Conservation (phyloP, 345 rosid genomes). For the Populus davidiana region DNA sequence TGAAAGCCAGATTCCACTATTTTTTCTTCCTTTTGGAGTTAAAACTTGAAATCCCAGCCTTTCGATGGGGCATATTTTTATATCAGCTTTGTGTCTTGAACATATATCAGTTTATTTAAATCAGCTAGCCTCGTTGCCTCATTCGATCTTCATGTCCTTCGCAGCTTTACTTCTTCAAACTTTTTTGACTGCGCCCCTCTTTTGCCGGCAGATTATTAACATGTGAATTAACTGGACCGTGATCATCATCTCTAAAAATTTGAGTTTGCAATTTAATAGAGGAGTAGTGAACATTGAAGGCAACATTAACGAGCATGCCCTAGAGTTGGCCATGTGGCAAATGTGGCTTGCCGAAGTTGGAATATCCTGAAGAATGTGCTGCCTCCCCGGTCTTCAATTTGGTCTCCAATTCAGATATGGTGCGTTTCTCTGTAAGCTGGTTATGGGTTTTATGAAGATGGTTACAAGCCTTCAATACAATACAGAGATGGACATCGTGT, state of each 20-base stretch:
- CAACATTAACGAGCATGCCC: background rate
- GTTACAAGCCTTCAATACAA: background rate
- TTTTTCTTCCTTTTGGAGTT: background rate
- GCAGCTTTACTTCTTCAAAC: background rate
- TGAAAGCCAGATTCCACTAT: background rate
- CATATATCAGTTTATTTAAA: background rate
- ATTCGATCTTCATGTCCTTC: background rate
- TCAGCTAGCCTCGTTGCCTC: background rate
- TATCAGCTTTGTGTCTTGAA: background rate
- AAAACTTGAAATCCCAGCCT: background rate
- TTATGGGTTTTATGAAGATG: background rate
- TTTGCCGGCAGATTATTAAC: background rate
- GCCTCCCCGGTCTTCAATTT: background rate
- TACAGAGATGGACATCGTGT: background rate
- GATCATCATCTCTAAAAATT: background rate
- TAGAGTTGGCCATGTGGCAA: background rate
- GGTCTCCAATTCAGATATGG: background rate
- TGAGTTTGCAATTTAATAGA: background rate
- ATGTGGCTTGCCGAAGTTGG: background rate
- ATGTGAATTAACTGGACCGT: background rate
- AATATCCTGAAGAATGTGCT: background rate
- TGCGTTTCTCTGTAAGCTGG: constrained; percentile 5
- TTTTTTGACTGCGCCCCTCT: background rate
- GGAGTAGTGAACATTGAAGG: background rate
- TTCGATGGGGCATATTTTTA: background rate